Conservation (phyloP, 148 eudicot genomes). For the Vaccinium corymbosum region DNA sequence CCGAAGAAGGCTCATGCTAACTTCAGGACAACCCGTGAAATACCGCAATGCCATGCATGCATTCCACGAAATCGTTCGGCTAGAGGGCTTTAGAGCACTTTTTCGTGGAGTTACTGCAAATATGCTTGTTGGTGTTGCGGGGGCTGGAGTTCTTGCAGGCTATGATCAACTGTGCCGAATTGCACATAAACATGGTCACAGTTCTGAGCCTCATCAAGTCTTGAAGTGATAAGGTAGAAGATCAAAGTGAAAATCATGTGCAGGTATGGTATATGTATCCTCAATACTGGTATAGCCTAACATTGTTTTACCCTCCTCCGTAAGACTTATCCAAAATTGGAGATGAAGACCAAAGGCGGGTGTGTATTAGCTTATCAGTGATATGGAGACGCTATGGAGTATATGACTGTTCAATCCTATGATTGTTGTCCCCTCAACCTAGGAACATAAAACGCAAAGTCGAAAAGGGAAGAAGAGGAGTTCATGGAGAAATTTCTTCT, state of each 20-base stretch:
- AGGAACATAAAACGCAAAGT: not conserved
- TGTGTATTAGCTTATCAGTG: not conserved
- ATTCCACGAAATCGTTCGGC: conserved; percentile 55
- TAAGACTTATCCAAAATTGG: not conserved
- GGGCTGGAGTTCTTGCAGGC: conserved; percentile 95
- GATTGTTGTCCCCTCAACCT: not conserved
- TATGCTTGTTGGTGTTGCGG: conserved; percentile 87
- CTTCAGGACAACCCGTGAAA: conserved; percentile 75
- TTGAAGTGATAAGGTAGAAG: conserved; percentile 17
- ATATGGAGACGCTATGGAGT: not conserved
- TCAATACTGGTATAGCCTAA: not conserved
- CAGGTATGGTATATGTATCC: not conserved
- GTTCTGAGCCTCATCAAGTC: conserved; percentile 39
- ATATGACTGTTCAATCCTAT: not conserved
- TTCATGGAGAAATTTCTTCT: not conserved
- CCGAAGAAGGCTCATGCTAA: conserved; percentile 92
- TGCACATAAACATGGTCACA: conserved; percentile 37
- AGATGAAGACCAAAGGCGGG: not conserved
- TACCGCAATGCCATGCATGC: conserved; percentile 67
- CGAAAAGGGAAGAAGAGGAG: not conserved
- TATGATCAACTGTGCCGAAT: conserved; percentile 69
- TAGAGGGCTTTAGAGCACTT: conserved; percentile 69
- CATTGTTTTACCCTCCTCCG: not conserved
- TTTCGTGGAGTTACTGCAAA: conserved; percentile 83
- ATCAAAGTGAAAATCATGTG: not conserved